phyloP scores from a whole-genome alignment of 331 rosid genomes.

The Cydonia oblonga region DNA sequence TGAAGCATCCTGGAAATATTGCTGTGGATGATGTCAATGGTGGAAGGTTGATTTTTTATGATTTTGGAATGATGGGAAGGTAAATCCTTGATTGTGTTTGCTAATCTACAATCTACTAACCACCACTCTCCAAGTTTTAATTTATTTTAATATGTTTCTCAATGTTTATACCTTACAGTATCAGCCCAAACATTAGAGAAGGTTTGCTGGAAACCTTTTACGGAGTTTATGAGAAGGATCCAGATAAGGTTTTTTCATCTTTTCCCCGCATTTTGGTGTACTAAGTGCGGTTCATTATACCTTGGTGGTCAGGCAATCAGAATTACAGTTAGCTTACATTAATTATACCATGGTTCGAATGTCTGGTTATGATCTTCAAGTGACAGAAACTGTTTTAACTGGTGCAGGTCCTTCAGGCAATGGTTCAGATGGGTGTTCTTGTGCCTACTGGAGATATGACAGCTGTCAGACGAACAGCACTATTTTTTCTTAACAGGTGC shows the following conservation, averaged over 20 bases:
- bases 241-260: conserved; percentile 61
- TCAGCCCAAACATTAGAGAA: conserved; percentile 85
- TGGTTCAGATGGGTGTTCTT: conserved; percentile 99
- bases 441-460: conserved; percentile 98
- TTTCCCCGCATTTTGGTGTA: not conserved
- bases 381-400: conserved; percentile 11
- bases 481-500: conserved; percentile 81
- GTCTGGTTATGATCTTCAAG: conserved; percentile 11
- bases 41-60: conserved; percentile 97
- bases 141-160: conserved; percentile 1
- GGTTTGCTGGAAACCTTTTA: conserved; percentile 89
- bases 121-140: not conserved
- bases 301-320: not conserved
- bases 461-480: conserved; percentile 85
- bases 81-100: conserved; percentile 20
- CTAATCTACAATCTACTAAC: not conserved
- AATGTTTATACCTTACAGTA: conserved; percentile 41
- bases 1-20: conserved; percentile 97
- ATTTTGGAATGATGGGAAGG: conserved; percentile 99
- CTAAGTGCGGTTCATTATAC: not conserved
- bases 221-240: conserved; percentile 91
- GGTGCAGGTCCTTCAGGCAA: conserved; percentile 86
- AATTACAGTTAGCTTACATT: not conserved
- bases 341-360: conserved; percentile 4
- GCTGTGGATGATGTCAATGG: conserved; percentile 99